A percentile compares a stretch with the other conserved stretches of the same genome.
These are phyloP conservation scores for Ramalina peruviana DNA, from an alignment of 495 filamentous ascomycete species.

Conservation along the genomic window DNA sequence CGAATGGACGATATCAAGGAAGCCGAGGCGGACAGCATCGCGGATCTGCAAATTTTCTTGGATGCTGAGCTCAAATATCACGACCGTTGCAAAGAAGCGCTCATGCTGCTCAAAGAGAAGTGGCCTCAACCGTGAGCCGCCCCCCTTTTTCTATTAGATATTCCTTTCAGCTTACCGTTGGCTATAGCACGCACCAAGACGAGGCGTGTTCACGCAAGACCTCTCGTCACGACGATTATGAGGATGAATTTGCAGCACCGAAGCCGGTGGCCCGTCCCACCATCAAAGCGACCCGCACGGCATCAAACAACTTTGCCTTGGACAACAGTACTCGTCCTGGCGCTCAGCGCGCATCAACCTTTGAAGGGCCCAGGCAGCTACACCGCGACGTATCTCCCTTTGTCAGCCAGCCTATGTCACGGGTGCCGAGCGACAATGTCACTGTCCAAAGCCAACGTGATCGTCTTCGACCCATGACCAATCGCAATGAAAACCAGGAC, in stretches of 20 bases:
- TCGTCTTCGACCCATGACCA: constrained; percentile 27
- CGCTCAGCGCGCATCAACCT: constrained; percentile 35
- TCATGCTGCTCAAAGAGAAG: constrained; percentile 50
- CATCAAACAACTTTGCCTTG: constrained; percentile 15
- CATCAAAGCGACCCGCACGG: constrained; percentile 41
- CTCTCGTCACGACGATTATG: constrained; percentile 42
- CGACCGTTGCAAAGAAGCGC: constrained; percentile 70
- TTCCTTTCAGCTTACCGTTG: too few relatives aligned
- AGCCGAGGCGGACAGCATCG: constrained; percentile 69
- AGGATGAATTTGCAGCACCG: constrained; percentile 41
- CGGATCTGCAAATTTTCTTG: constrained; percentile 66
- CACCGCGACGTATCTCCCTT: constrained; percentile 33
- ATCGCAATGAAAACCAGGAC: constrained; percentile 28
- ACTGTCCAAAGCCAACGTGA: constrained; percentile 28
- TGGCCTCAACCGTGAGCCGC: constrained; percentile 47
- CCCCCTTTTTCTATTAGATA: too few relatives aligned
- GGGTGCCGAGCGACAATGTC: constrained; percentile 45
- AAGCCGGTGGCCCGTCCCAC: constrained; percentile 38
- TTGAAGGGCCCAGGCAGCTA: constrained; percentile 42
- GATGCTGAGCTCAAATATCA: constrained; percentile 88
- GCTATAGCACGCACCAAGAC: constrained; percentile 11
- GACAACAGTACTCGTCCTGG: constrained; percentile 25
- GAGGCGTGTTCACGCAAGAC: constrained; percentile 43
- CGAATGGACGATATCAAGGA: constrained; percentile 97
- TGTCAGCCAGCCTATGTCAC: constrained; percentile 33